Base-by-base conservation (phyloP, 805 yeast species). In the Candida sithepensis region DNA sequence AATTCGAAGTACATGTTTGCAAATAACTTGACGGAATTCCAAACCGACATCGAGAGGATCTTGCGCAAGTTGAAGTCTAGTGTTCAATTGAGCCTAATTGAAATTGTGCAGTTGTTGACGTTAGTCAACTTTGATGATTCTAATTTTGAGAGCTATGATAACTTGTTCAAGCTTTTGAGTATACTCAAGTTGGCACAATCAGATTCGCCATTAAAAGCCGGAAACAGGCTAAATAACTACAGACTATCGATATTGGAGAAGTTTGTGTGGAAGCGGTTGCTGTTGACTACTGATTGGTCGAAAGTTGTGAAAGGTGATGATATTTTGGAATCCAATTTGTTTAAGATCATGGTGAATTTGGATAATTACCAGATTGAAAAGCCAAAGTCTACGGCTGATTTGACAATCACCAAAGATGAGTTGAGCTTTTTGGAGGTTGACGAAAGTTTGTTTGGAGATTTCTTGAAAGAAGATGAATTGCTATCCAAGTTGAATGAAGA, bases 211-310 rank as follows among this genome's bases (percentile, higher is more conserved):
- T 18, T 34, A 33, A 38, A 32, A 20, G 19, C 34, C 6, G 21
- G 13, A 8, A 30, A 21, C 12, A 39, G n/a, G 16, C 22, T 34
- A 8, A 8, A 14, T 10, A 30, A 24, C 37, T 34, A 37, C 33
- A 42, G 39, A 23, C 9, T 54, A 6, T 50, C 41, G 2, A 24
- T 59, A 12, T 42, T 58, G 16, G 70, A 66, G 39, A 63, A 66
- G 8, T 53, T 71, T 8, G 64, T 83, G 0, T 85, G 91, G 89
- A 72, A 78, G 53, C 69, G 90, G 51, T 69, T 84, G 41, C 64
- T 86, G 20, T 65, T 69, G 41, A 63, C 55, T 51, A 85, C 84
- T 52, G 72, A 78, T 52, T 80, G 87, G 84, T 50, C 60, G 6
- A 58, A 63, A 18, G 62, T 79, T 13, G 41, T 43, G 21, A 46